Conservation (phyloP, 352 stramenopile species). For the Pythium chondricola region DNA sequence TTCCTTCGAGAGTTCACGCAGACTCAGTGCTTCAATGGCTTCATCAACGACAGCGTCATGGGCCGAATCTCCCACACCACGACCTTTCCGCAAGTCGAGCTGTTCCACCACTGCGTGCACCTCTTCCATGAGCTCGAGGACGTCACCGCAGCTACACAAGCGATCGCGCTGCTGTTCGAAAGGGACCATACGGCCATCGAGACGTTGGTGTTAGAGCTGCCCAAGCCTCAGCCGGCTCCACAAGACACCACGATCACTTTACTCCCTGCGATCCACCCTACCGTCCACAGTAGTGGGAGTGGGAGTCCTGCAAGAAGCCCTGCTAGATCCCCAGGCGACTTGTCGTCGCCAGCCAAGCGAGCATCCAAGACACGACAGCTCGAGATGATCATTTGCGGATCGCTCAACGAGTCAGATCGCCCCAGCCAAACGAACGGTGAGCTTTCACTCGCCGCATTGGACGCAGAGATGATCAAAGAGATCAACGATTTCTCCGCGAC, state of each 20-base stretch:
- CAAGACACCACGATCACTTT: no score
- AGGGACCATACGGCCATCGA: slow-evolving; percentile 33
- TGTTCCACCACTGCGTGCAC: slow-evolving; percentile 64
- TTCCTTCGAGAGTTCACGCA: slow-evolving; percentile 50
- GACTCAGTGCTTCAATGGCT: slow-evolving; percentile 55
- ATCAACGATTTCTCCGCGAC: background rate
- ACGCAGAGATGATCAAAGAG: slow-evolving; percentile 7
- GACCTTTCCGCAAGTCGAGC: slow-evolving; percentile 31
- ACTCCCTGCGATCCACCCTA: no score
- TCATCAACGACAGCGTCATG: slow-evolving; percentile 59
- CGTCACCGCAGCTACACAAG: slow-evolving; percentile 5
- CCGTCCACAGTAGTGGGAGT: background rate
- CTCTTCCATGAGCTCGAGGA: slow-evolving; percentile 36
- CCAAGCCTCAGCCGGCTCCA: background rate
- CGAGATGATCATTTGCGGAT: slow-evolving; percentile 24
- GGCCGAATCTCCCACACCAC: slow-evolving; percentile 25
- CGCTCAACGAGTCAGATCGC: slow-evolving; percentile 1
- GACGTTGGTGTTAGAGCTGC: slow-evolving; percentile 30
- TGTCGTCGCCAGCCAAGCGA: slow-evolving; percentile 9
- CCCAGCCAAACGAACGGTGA: background rate
- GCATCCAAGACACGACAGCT: slow-evolving; percentile 15
- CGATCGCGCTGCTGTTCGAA: slow-evolving; percentile 53
- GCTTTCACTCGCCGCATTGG: slow-evolving; percentile 1
- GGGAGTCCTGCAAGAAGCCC: slow-evolving; percentile 10
- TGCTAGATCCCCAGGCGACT: background rate